These are phyloP conservation scores for Linum tenue DNA, from an alignment of 345 rosid genomes.

Conservation along the genomic window DNA sequence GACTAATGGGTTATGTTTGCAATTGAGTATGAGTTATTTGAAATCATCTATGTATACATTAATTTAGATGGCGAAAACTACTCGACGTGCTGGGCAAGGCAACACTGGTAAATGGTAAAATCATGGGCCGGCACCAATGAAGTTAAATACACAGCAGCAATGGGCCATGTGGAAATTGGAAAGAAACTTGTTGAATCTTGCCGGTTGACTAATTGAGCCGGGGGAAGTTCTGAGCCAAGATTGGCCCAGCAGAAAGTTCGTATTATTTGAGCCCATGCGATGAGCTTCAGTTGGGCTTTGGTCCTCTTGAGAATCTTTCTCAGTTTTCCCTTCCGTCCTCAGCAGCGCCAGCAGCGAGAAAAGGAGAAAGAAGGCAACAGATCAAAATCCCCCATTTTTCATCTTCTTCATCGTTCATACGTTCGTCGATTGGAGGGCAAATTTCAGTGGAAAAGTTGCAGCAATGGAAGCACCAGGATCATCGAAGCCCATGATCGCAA, in stretches of 20 bases:
- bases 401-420: background rate
- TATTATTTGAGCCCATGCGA: background rate
- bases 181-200: no score
- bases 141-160: no score
- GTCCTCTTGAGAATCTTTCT: background rate
- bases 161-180: no score
- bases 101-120: no score
- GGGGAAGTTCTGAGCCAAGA: background rate
- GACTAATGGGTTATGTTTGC: no score
- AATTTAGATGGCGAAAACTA: no score
- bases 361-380: background rate
- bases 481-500: conserved; percentile 96
- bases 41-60: no score
- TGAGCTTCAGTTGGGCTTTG: background rate
- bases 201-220: no score
- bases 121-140: no score
- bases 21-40: no score
- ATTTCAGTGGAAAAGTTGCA: background rate
- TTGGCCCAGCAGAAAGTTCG: background rate
- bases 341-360: background rate
- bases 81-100: no score
- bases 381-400: background rate
- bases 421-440: background rate
- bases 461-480: conserved; percentile 76
- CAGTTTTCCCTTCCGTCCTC: background rate